Evolutionary conservation across 2,329 filamentous ascomycete species (phyloP).

Genomic region (Aciculosporium take): DNA sequence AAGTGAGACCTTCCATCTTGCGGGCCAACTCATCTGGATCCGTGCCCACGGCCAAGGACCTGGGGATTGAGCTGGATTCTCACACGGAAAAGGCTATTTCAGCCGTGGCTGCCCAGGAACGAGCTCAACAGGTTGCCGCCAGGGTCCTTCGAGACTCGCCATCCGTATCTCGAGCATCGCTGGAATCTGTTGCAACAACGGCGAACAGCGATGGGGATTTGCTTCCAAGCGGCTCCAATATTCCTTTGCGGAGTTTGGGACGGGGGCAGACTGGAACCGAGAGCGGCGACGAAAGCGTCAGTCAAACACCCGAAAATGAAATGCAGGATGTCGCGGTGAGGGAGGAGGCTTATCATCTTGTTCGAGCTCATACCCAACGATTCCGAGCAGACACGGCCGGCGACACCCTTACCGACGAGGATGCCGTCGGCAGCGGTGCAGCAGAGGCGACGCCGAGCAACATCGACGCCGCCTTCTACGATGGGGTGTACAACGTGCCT

Average conservation of each 20-base stretch:
- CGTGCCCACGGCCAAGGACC: slow-evolving; percentile 15
- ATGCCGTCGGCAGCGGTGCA: slow-evolving; percentile 6
- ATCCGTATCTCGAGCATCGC: slow-evolving; percentile 21
- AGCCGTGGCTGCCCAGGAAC: slow-evolving; percentile 28
- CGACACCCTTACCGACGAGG: slow-evolving; percentile 6
- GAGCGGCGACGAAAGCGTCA: not conserved
- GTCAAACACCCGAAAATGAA: slow-evolving; percentile 2
- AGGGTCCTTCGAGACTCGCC: slow-evolving; percentile 24
- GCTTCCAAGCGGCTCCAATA: slow-evolving; percentile 11
- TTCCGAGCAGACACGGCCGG: slow-evolving; percentile 8
- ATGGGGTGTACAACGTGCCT: slow-evolving; percentile 27
- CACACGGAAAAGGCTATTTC: slow-evolving; percentile 16
- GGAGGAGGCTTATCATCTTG: slow-evolving; percentile 27
- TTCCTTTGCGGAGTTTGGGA: slow-evolving; percentile 20
- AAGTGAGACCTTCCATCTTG: slow-evolving; percentile 27
- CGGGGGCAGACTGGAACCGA: not conserved
- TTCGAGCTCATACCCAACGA: slow-evolving; percentile 26
- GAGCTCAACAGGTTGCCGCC: slow-evolving; percentile 27
- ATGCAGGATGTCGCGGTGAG: slow-evolving; percentile 4
- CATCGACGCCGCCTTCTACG: slow-evolving; percentile 24
- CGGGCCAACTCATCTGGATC: slow-evolving; percentile 28
- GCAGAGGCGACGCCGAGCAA: slow-evolving; percentile 15
- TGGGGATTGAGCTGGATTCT: slow-evolving; percentile 13
- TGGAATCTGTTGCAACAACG: slow-evolving; percentile 22
- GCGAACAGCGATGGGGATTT: slow-evolving; percentile 15